Evolutionary conservation across 2,329 filamentous ascomycete species (phyloP).

Genomic region (Fusarium torreyae): DNA sequence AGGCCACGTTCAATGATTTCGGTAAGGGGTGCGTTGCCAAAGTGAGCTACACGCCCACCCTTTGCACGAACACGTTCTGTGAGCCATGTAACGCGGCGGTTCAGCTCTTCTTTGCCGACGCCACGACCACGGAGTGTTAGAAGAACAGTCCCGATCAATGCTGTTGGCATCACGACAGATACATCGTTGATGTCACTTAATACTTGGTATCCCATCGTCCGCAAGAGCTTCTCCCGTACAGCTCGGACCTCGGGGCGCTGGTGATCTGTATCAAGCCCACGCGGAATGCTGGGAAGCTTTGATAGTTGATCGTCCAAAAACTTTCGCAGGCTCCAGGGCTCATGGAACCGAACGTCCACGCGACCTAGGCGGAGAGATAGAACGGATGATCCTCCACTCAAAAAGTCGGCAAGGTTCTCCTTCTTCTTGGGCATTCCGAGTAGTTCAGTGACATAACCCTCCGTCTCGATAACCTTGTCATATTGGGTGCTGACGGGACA

Average conservation of each 20-base stretch:
- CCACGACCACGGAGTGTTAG: conserved; percentile 92
- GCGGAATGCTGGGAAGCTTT: conserved; percentile 61
- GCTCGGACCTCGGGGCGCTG: conserved; percentile 65
- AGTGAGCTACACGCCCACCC: conserved; percentile 93
- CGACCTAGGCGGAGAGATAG: conserved; percentile 89
- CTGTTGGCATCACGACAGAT: conserved; percentile 98
- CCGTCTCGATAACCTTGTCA: conserved; percentile 98
- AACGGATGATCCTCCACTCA: conserved; percentile 88
- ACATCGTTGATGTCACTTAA: conserved; percentile 95
- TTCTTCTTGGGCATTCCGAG: conserved; percentile 95
- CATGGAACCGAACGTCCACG: conserved; percentile 95
- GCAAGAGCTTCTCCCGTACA: conserved; percentile 79
- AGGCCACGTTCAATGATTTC: conserved; percentile 90
- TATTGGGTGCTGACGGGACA: conserved; percentile 98
- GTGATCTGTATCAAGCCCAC: conserved; percentile 62
- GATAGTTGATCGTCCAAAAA: conserved; percentile 86
- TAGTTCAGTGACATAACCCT: conserved; percentile 95
- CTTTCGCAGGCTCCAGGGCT: conserved; percentile 90
- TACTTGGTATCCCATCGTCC: conserved; percentile 92
- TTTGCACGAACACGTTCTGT: conserved; percentile 85
- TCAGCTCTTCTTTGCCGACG: conserved; percentile 88
- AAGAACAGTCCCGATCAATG: conserved; percentile 92
- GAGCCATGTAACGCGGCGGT: conserved; percentile 92
- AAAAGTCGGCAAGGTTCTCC: conserved; percentile 90
- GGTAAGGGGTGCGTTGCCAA: conserved; percentile 83